These are phyloP conservation scores for Buddleja alternifolia DNA, from an alignment of 257 asterid species.

Conservation along the genomic window DNA sequence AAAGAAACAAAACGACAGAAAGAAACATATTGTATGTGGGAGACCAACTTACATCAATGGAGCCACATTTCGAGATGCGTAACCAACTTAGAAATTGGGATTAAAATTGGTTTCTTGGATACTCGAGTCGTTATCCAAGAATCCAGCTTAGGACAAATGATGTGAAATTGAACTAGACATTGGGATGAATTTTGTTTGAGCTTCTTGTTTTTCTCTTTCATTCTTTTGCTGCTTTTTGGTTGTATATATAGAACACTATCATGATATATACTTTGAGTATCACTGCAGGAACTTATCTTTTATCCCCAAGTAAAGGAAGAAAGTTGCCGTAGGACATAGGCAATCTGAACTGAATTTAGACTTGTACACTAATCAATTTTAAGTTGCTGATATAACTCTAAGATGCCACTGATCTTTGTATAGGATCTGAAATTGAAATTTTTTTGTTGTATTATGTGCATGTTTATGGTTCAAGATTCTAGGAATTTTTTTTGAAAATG, in stretches of 20 bases:
- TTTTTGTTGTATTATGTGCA: too few species aligned
- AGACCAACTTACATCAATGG: not conserved
- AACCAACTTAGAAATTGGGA: not conserved
- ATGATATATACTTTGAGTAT: constrained; percentile 48
- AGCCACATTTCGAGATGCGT: not conserved
- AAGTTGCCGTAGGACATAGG: constrained; percentile 20
- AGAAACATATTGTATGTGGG: not conserved
- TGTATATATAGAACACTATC: not conserved
- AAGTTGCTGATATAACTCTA: constrained; percentile 4
- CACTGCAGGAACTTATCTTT: constrained; percentile 34
- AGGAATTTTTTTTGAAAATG: not conserved
- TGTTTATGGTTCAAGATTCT: too few species aligned
- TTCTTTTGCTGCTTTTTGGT: not conserved
- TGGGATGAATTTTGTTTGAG: constrained; percentile 20
- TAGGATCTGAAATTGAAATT: not conserved
- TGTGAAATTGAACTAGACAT: constrained; percentile 17
- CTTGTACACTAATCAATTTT: constrained; percentile 3
- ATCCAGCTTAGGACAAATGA: constrained; percentile 12
- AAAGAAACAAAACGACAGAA: too few species aligned
- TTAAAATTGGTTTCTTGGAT: not conserved
- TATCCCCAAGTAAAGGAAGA: constrained; percentile 11
- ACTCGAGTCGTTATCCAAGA: not conserved
- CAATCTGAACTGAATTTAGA: constrained; percentile 24
- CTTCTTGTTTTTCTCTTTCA: not conserved
- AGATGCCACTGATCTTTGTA: not conserved